Evolutionary conservation across 139 green algal species (phyloP).

Genomic region (Coccomyxa sp.): DNA sequence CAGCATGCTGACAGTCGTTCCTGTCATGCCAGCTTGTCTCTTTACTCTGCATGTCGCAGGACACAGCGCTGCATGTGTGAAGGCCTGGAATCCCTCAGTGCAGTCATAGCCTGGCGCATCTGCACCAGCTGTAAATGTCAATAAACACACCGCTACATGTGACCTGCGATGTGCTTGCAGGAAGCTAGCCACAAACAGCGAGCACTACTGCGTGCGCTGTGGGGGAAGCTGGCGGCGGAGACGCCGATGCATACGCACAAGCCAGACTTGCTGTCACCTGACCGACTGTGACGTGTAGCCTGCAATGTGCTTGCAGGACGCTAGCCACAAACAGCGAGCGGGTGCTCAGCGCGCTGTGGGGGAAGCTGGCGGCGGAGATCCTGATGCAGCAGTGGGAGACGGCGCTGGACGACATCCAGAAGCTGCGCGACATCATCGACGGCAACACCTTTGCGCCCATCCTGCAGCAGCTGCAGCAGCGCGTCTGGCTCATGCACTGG

Average conservation of each 20-base stretch:
- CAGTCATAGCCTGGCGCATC: too few species aligned
- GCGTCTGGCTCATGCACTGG: conserved; percentile 99
- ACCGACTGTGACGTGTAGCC: too few species aligned
- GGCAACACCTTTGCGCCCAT: conserved; percentile 81
- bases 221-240: conserved; percentile 95
- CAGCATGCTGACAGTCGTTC: background rate
- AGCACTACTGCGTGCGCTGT: conserved; percentile 83
- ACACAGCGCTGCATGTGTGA: too few species aligned
- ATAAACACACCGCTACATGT: too few species aligned
- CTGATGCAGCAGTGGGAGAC: conserved; percentile 83
- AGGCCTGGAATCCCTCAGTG: too few species aligned
- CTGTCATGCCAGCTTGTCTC: too few species aligned
- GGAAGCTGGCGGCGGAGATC: conserved; percentile 93
- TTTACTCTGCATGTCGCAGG: too few species aligned
- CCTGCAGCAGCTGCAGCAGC: conserved; percentile 90
- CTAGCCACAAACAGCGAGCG: conserved; percentile 82
- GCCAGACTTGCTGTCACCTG: too few species aligned
- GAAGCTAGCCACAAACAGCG: conserved; percentile 77
- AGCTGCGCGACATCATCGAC: conserved; percentile 93
- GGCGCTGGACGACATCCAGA: conserved; percentile 87
- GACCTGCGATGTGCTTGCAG: too few species aligned
- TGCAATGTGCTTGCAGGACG: conserved; percentile 27
- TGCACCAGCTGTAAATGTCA: too few species aligned
- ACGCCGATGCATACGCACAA: conserved; percentile 92
- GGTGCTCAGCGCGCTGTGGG: conserved; percentile 87